Base-by-base conservation (phyloP, 306 rosid genomes). In the Fagus sylvatica region DNA sequence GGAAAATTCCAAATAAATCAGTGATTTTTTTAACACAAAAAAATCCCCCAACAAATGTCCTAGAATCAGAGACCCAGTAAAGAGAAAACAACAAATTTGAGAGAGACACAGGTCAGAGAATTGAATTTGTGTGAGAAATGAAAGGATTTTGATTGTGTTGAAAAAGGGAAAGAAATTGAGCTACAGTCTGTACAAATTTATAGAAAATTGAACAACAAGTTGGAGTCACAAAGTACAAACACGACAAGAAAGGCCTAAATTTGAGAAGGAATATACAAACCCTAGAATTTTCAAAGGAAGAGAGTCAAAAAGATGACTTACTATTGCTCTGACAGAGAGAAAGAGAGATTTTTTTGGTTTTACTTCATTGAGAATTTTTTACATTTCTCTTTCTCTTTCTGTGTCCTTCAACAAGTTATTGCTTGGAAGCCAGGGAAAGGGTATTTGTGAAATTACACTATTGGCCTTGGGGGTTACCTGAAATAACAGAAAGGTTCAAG, bases 281-380 rank as follows among this genome's bases (percentile, higher is more conserved):
- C 61, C 39, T 56, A 71, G 15, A 66, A 66, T 33, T 69, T 69
- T 19, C 13, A 30, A 80, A 75, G 81, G 78, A 36, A 82, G 82
- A 81, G 71, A 74, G 88, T 84, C 90, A 85, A 87, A 9, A 2
- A 89, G 76, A 87, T 79, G 92, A 7, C 36, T 68, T 11, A 39
- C 78, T 78, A 80, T 75, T 17, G 74, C 30, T 16, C 11, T 53
- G 7, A 13, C 79, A 76, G 73, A 42, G 66, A 66, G 87, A 79
- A 53, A 36, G 70, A 75, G 77, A 32, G 46, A 72, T 4, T 12
- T 71, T 71, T 40, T 46, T 75, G 39, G 73, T 53, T 30, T 78
- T 60, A 69, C 28, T 22, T 22, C 28, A 22, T 22, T 22, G 28
- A 22, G 28, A 22, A 22, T 22, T 22, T 22, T 22, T 77, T 72